A percentile compares a stretch with the other conserved stretches of the same genome.
Conservation (phyloP, 768 basidiomycete species). For the Hygrocybe punicea region DNA sequence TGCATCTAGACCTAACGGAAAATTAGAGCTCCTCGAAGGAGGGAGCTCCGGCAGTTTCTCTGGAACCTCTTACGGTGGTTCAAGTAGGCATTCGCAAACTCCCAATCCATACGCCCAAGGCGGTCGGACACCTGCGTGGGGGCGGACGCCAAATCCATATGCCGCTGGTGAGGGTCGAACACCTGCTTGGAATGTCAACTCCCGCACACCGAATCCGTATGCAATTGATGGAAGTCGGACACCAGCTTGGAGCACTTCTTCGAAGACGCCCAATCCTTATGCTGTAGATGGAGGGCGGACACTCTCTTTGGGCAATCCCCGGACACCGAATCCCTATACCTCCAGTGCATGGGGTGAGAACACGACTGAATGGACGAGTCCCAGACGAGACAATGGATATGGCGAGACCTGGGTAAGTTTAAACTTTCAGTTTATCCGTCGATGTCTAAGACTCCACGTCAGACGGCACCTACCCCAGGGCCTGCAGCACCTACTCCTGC, state of each 20-base stretch:
- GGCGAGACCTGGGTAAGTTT: conserved; percentile 25
- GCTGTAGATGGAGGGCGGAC: background rate
- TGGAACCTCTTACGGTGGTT: conserved; percentile 12
- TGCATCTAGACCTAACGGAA: conserved; percentile 51
- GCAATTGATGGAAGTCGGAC: conserved; percentile 9
- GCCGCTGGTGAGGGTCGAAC: conserved; percentile 45
- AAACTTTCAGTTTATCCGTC: conserved; percentile 10
- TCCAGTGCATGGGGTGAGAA: background rate
- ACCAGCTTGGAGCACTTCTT: background rate
- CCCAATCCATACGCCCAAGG: conserved; percentile 65
- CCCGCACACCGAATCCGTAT: conserved; percentile 4
- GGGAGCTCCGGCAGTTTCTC: conserved; percentile 17
- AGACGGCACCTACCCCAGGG: conserved; percentile 1
- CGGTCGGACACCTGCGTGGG: conserved; percentile 65
- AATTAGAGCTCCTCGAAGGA: conserved; percentile 49
- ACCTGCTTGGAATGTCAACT: conserved; percentile 37
- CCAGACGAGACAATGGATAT: conserved; percentile 8
- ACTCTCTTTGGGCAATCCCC: too few species aligned
- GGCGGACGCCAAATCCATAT: conserved; percentile 72
- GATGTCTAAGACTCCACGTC: background rate
- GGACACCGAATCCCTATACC: background rate
- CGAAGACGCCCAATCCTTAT: background rate
- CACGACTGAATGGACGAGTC: too few species aligned
- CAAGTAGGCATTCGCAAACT: conserved; percentile 37
- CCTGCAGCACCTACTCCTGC: background rate